Base-by-base conservation (phyloP, 2,329 filamentous ascomycete genomes). In the Penicillium sp. region DNA sequence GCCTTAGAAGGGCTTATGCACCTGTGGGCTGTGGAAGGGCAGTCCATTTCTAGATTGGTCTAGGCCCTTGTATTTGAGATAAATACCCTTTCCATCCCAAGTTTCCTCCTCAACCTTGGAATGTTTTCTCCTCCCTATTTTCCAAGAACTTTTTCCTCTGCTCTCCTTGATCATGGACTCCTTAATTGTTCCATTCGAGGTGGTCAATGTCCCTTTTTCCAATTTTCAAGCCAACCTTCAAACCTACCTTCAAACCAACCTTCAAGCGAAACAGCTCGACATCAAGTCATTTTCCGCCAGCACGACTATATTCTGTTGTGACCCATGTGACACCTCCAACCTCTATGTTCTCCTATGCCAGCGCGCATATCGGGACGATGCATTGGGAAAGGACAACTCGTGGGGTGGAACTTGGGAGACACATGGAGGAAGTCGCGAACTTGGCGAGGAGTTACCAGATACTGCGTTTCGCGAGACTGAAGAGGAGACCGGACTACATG, bases 231-330 rank as follows among this genome's bases (percentile, higher is more conserved):
- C 25, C 6, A 27, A 5, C 25, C 25, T 27, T 27, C 25, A 27
- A 27, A 28, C 35, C n/a, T n/a, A n/a, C 25, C 29, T 37, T 37
- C 35, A 30, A 37, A 27, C 25, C 6, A 27, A 5, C 25, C 25
- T 27, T 27, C 25, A 27, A 27, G 35, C 35, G 30, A 37, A 31
- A 16, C 16, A 37, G 20, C 35, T 17, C 27, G 27, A 25, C 10
- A 37, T 37, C 30, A 15, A 37, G 29, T 28, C 16, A 17, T 37
- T 37, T 37, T 37, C 35, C 13, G 35, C 35, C 13, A 37, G 35
- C 15, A 25, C 35, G 13, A 30, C 30, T 27, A 32, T 37, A 11
- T 37, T 37, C 27, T 22, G 17, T 32, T 18, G 18, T 27, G 35
- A 37, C 28, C 8, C 12, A 22, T 5, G 23, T 20, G 20, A 37